A percentile compares a stretch with the other conserved stretches of the same genome.
Conservation (phyloP, 768 basidiomycete genomes). For the Tremella mesenterica region DNA sequence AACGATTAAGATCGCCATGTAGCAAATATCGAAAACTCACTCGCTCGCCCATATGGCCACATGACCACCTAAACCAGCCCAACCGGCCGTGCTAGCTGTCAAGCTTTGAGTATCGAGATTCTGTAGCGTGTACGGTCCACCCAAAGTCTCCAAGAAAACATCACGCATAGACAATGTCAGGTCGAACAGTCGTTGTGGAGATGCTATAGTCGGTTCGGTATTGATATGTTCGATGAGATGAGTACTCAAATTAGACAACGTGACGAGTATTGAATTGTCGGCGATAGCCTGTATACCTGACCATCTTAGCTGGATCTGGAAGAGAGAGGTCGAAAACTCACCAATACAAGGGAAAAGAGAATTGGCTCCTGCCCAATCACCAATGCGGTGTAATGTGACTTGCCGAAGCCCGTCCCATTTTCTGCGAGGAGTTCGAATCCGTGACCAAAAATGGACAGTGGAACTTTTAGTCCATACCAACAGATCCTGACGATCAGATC, state of each 20-base stretch:
- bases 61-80: slow-evolving; percentile 18
- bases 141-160: slow-evolving; percentile 19
- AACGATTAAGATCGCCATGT: neutral
- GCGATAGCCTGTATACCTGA: slow-evolving; percentile 20
- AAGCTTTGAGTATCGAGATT: neutral
- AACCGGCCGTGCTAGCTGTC: slow-evolving; percentile 22
- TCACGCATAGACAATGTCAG: slow-evolving; percentile 17
- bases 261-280: slow-evolving; percentile 12
- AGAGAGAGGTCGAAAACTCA: slow-evolving; percentile 6
- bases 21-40: slow-evolving; percentile 10
- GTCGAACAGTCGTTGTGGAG: slow-evolving; percentile 8
- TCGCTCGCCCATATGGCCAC: slow-evolving; percentile 22
- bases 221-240: slow-evolving; percentile 21
- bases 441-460: slow-evolving; percentile 20
- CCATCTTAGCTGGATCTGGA: neutral
- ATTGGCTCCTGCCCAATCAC: slow-evolving; percentile 37
- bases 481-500: slow-evolving; percentile 4
- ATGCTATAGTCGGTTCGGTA: slow-evolving; percentile 18
- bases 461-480: slow-evolving; percentile 31
- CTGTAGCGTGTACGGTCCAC: slow-evolving; percentile 1
- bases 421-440: neutral
- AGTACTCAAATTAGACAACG: slow-evolving; percentile 18
- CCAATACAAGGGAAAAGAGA: slow-evolving; percentile 20
- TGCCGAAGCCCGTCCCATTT: slow-evolving; percentile 14
- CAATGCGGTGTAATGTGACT: slow-evolving; percentile 14